Base-by-base conservation (phyloP, 1,284 basidiomycete genomes). In the Quambalaria eucalypti region DNA sequence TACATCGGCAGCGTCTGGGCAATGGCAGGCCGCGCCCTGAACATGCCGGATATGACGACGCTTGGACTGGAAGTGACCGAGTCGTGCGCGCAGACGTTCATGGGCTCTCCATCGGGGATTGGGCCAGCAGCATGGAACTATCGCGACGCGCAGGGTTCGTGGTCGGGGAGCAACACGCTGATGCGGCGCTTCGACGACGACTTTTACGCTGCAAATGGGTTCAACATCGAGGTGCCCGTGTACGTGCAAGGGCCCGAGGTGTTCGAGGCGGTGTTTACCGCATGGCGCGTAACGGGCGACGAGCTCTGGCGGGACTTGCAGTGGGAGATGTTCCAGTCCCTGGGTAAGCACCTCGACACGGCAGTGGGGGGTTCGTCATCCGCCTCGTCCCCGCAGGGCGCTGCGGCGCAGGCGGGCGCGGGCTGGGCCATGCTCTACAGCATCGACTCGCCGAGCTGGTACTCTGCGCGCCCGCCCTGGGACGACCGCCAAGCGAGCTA, bases 241-340 rank as follows among this genome's bases (percentile, higher is more conserved):
- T 39, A 39, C 36, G 30, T 39, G 10, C 50, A 59, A 12, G 52
- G 65, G 0, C 66, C 68, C 6, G 70, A 73, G 55, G 62, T 66
- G 50, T 48, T 71, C 55, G 68, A 73, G 44, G 59, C 57, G 19
- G 50, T 69, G 10, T 64, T 64, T 31, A 62, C 62, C 46, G 57
- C 54, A 16, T 73, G 59, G 30, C 56, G 70, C 10, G 59, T 62
- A 23, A 71, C 67, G 1, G 69, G 69, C n/a, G 65, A 73, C 48
- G n/a, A 57, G 16, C 50, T 52, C 23, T 67, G 92, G 73, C 84
- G 92, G 26, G 83, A 87, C 36, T 82, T 84, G 66, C 90, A 88
- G 16, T 95, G 91, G 90, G 72, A 80, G 50, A 90, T 93, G 56
- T 95, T 93, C 80, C 79, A 86, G 71, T 83, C 89, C 1, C 92